Conservation (phyloP, 1,284 basidiomycete genomes). For the Cutaneotrichosporon sp. region DNA sequence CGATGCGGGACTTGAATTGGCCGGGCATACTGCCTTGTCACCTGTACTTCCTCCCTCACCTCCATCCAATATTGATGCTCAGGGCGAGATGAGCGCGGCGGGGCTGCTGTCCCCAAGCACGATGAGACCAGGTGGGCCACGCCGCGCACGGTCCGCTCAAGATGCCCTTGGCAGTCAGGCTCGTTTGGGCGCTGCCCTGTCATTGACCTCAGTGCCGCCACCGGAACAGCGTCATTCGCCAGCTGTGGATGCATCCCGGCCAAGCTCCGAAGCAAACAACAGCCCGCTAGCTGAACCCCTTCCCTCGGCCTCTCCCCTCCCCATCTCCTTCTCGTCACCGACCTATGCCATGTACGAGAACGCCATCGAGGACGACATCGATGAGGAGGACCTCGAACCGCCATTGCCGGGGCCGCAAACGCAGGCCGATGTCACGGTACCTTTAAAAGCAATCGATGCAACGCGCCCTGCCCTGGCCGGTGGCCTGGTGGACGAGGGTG, state of each 20-base stretch:
- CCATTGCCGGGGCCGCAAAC: neutral
- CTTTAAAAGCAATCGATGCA: neutral
- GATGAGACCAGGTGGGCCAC: constrained; percentile 1
- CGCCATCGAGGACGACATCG: constrained; percentile 14
- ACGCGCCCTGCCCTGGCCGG: neutral
- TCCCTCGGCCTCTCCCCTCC: neutral
- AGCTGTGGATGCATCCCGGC: neutral
- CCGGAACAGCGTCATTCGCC: neutral
- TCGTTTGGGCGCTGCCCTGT: neutral
- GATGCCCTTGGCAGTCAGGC: constrained; percentile 3
- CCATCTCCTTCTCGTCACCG: neutral
- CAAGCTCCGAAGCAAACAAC: neutral
- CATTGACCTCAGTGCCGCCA: neutral
- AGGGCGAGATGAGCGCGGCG: neutral
- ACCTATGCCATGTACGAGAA: constrained; percentile 7
- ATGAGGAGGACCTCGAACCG: neutral
- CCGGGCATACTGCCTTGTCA: neutral
- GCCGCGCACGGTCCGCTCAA: constrained; percentile 15
- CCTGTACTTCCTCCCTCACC: neutral
- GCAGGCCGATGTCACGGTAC: neutral
- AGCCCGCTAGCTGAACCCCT: too few relatives aligned
- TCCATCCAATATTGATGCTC: neutral
- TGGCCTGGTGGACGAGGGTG: constrained; percentile 38
- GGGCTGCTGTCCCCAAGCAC: neutral
- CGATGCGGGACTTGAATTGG: neutral